These are phyloP conservation scores for Trifolium repens DNA, from an alignment of 306 rosid genomes.

Conservation along the genomic window DNA sequence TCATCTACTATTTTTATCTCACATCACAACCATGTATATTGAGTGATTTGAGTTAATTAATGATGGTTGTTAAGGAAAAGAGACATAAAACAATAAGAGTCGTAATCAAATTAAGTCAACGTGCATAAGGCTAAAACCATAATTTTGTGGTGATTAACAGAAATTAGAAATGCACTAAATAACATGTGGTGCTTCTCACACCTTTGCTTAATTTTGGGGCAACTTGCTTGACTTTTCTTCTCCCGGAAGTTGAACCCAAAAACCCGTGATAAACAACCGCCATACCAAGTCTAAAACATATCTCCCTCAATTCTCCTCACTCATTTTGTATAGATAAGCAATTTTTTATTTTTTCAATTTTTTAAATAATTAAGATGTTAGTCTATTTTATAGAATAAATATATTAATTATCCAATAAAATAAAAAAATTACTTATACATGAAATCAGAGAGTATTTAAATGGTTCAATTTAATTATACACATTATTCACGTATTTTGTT, in stretches of 20 bases:
- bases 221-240: constrained; percentile 31
- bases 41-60: constrained; percentile 14
- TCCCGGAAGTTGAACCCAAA: constrained; percentile 57
- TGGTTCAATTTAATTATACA: too few species aligned
- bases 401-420: too few species aligned
- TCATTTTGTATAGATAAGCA: too few species aligned
- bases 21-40: neutral
- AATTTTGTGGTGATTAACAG: constrained; percentile 11
- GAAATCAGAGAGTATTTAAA: too few species aligned
- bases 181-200: neutral
- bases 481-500: neutral
- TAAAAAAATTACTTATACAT: too few species aligned
- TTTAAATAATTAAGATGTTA: too few species aligned
- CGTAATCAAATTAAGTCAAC: constrained; percentile 25
- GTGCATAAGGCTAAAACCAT: neutral
- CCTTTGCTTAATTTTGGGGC: constrained; percentile 13
- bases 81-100: constrained; percentile 2
- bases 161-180: neutral
- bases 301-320: too few species aligned
- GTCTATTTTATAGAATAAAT: too few species aligned
- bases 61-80: constrained; percentile 22
- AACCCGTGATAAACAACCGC: constrained; percentile 64
- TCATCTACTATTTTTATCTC: neutral
- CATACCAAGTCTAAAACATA: constrained; percentile 37
- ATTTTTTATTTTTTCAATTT: too few species aligned